A percentile compares a stretch with the other conserved stretches of the same genome.
phyloP scores from a whole-genome alignment of 495 filamentous ascomycete species.

The Neurospora sp. region DNA sequence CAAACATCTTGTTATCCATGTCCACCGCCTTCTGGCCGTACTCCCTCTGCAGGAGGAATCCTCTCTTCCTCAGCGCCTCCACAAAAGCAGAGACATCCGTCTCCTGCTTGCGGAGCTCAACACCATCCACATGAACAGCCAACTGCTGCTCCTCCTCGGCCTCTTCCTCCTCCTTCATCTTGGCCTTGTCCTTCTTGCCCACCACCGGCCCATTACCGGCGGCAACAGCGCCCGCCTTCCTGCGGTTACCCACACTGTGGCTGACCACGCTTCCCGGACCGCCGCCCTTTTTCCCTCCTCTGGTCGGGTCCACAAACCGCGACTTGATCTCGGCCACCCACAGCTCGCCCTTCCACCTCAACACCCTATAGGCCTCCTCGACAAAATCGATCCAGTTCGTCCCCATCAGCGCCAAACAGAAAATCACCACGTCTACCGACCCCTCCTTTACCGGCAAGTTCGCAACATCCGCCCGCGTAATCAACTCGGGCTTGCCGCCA shows the following conservation, averaged over 20 bases:
- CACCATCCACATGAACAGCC: constrained; percentile 42
- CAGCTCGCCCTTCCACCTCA: constrained; percentile 85
- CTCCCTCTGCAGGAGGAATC: constrained; percentile 61
- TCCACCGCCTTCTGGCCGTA: constrained; percentile 51
- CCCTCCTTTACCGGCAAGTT: constrained; percentile 63
- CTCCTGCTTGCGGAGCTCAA: constrained; percentile 44
- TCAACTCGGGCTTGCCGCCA: constrained; percentile 51
- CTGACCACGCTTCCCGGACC: constrained; percentile 43
- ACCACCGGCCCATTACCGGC: background rate
- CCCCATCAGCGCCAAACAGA: constrained; percentile 95
- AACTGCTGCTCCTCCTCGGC: constrained; percentile 38
- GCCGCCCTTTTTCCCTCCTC: constrained; percentile 4
- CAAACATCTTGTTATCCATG: constrained; percentile 93
- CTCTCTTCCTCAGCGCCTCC: constrained; percentile 63
- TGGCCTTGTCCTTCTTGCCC: constrained; percentile 42
- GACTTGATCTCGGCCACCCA: constrained; percentile 97
- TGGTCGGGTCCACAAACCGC: constrained; percentile 58
- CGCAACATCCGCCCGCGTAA: constrained; percentile 75
- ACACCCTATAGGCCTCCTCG: constrained; percentile 83
- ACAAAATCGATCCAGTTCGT: constrained; percentile 96
- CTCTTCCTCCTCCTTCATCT: constrained; percentile 28
- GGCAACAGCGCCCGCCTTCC: constrained; percentile 17
- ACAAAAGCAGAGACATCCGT: constrained; percentile 87
- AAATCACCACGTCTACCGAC: constrained; percentile 73
- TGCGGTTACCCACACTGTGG: constrained; percentile 52